Percentiles rank a stretch among this genome's conserved stretches.
phyloP scores from a whole-genome alignment of 495 filamentous ascomycete genomes.

The Achaetomiella virescens region DNA sequence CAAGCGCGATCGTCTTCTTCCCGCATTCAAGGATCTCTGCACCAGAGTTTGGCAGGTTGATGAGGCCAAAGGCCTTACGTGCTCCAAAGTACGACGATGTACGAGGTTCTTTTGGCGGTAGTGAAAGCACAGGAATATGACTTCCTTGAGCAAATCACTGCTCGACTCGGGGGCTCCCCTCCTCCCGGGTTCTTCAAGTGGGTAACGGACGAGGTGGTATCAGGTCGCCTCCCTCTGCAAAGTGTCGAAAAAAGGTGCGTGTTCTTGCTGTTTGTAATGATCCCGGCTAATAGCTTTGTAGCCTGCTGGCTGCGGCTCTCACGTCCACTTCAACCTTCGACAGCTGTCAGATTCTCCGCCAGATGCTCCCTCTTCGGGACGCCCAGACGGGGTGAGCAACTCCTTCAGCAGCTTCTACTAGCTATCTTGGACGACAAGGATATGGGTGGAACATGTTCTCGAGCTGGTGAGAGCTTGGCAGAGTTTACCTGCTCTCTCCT shows the following conservation, averaged over 20 bases:
- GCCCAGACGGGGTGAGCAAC: not conserved
- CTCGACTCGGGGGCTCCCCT: constrained; percentile 1
- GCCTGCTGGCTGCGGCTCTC: not conserved
- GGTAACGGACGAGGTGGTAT: constrained; percentile 5
- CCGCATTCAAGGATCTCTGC: constrained; percentile 15
- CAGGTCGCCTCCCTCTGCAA: not conserved
- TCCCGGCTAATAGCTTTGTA: not conserved
- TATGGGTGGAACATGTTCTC: not conserved
- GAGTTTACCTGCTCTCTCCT: not conserved
- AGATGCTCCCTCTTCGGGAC: not conserved
- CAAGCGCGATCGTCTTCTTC: constrained; percentile 3
- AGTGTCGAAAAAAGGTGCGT: constrained; percentile 12
- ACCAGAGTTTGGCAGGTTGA: constrained; percentile 8
- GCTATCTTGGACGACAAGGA: not conserved
- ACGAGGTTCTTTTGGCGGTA: constrained; percentile 6
- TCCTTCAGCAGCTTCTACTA: not conserved
- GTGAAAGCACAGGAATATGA: constrained; percentile 12
- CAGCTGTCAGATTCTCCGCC: not conserved
- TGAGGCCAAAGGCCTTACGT: constrained; percentile 7
- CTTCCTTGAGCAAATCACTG: constrained; percentile 11
- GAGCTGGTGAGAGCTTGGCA: not conserved
- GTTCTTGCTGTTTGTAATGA: not conserved
- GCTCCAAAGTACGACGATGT: not conserved
- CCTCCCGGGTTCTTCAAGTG: constrained; percentile 10
- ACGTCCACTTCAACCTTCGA: not conserved